Percentiles rank a stretch among this genome's conserved stretches.
phyloP scores from a whole-genome alignment of 169 alveolate genomes.

The Eimeria necatrix region DNA sequence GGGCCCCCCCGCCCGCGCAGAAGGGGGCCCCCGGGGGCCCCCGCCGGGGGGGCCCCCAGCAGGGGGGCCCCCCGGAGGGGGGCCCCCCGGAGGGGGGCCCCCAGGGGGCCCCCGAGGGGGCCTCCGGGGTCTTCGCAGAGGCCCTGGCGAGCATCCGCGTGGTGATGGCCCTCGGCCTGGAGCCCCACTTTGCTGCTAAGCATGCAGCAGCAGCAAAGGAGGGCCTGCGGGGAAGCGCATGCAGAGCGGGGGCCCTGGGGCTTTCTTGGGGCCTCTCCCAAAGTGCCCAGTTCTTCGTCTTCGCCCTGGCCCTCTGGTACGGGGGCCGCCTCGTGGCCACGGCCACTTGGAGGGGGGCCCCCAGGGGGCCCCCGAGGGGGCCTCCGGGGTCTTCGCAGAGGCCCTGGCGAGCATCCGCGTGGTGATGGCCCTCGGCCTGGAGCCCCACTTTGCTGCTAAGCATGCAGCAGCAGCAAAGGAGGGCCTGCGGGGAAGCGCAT shows the following conservation, averaged over 20 bases:
- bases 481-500: neutral
- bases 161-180: constrained; percentile 11
- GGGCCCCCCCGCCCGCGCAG: too few relatives aligned
- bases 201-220: neutral
- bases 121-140: constrained; percentile 22
- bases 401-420: constrained; percentile 15
- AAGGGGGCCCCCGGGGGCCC: too few relatives aligned
- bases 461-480: neutral
- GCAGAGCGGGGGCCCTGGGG: neutral
- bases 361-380: too few relatives aligned
- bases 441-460: neutral
- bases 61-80: too few relatives aligned
- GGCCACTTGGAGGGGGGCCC: too few relatives aligned
- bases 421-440: constrained; percentile 11
- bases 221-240: neutral
- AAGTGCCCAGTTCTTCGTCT: constrained; percentile 24
- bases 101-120: too few relatives aligned
- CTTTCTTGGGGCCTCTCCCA: constrained; percentile 20
- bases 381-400: constrained; percentile 22
- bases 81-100: too few relatives aligned
- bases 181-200: neutral
- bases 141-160: constrained; percentile 15
- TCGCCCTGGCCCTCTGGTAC: constrained; percentile 40
- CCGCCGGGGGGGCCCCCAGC: too few relatives aligned
- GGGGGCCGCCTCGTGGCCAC: too few relatives aligned